Evolutionary conservation across 2,329 filamentous ascomycete species (phyloP), one percentile per base, ranked within the genome.

Genomic region (Aspergillus texensis): DNA sequence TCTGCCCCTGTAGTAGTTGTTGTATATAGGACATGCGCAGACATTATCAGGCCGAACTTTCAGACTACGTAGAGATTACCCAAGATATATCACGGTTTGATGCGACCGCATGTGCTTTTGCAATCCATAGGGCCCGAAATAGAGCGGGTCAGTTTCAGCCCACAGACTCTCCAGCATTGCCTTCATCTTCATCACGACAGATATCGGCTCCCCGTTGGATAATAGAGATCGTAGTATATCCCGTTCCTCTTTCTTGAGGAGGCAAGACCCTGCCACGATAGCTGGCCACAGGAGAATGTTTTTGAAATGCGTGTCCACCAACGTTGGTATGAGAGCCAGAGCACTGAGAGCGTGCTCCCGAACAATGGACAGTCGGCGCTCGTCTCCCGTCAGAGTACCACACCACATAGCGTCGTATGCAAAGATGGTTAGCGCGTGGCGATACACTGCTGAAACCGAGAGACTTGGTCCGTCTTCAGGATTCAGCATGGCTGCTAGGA

Each of bases 161-260:
- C 52, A 54, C 28, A 54, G 28, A 30, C 16, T 36, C 52, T 54
- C 52, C n/a, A 54, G 52, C 30, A 54, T 34, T 14, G 52, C 19
- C 52, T 54, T 54, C 52, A 54, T 54, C 52, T 54, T 54, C 16
- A 14, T 54, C 52, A 54, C 52, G 4, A 24, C 52, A 54, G 24
- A 54, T 10, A 54, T 36, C 5, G 52, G 52, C 16, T 36, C 52
- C 12, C 16, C 24, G 28, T 21, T 21, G 21, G 52, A 54, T 54
- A 36, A 54, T 36, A 54, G 6, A 6, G 19, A 21, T 6, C 52
- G 19, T 21, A 54, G 11, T 14, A 54, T 16, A 54, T 54, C 52
- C 52, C 52, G 12, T 24, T 54, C 52, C 28, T 4, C 34, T 5
- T 54, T 30, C 11, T 54, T 54, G 30, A 54, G 6, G 21, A 54